Evolutionary conservation across 805 yeast genomes (phyloP), one percentile per base, ranked within the genome.

Genomic region (Yamadazyma ubonensis): DNA sequence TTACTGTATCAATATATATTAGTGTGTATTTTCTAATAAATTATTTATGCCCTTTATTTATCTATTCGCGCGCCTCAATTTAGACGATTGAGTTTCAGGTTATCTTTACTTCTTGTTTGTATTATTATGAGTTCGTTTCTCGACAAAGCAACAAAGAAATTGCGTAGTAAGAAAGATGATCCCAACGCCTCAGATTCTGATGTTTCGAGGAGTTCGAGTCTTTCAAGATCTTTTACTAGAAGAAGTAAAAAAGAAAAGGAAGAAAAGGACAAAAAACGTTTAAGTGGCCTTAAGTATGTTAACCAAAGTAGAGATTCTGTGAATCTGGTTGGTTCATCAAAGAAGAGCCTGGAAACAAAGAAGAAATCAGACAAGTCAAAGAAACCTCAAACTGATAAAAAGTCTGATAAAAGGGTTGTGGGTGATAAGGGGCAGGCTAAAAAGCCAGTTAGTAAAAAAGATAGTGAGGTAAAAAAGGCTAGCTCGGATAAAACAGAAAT

Each of bases 211-310:
- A 36, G 38, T 26, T 36, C 37, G 8, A 23, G 33, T 14, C 31
- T 41, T 12, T 32, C 44, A 14, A 23, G 44, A 12, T 12, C 41
- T 7, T 41, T 41, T 15, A 32, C 41, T 9, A 36, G 38, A 26
- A 31, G 30, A 21, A 28, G 38, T 20, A 37, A 35, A 25, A 43
- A 38, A 22, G 41, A 39, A 6, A 33, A 38, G 27, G 45, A 42
- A 16, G 42, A 42, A n/a, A 44, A 44, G 31, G 48, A 47, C n/a
- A 42, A 44, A 28, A 47, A 47, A 30, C 22, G 51, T 23, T 47
- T 47, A 21, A 47, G 51, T 28, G 51, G 51, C 17, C 36, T 47
- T 18, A 36, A 36, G 12, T 43, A 41, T 35, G 8, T 21, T 14
- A 36, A 36, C 32, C 30, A 36, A 17, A 40, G 39, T 21, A 34